Conservation (phyloP, 2,329 filamentous ascomycete species). For the Beauveria medogensis region DNA sequence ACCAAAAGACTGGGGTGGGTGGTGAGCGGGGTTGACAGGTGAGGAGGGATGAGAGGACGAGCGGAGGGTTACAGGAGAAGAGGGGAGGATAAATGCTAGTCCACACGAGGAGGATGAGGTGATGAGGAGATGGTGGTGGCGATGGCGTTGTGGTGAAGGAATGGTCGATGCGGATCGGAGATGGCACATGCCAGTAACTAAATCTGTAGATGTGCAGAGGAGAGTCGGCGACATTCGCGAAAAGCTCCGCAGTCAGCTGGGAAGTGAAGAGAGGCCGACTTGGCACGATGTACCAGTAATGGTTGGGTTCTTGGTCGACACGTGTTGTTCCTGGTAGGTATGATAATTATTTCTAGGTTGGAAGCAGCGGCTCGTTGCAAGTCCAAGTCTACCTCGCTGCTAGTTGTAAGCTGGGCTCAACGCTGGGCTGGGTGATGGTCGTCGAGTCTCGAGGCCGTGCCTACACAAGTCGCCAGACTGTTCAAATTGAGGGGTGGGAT, state of each 20-base stretch:
- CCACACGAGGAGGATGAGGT: background rate
- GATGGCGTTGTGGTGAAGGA: background rate
- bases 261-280: background rate
- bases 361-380: background rate
- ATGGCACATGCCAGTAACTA: background rate
- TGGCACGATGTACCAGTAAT: too few species aligned
- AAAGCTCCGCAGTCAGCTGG: background rate
- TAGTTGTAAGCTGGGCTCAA: background rate
- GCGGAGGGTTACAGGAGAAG: background rate
- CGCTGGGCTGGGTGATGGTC: background rate
- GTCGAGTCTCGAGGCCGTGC: background rate
- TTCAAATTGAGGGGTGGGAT: background rate
- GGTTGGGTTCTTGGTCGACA: background rate
- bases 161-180: slow-evolving; percentile 1
- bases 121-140: background rate
- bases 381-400: background rate
- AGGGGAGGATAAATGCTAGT: background rate
- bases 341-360: background rate
- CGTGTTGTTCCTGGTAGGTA: background rate
- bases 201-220: background rate
- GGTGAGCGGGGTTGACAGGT: background rate
- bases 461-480: background rate
- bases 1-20: background rate
- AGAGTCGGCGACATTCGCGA: background rate
- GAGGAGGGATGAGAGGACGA: background rate